Percentiles rank a stretch among this genome's conserved stretches.
These are phyloP conservation scores for Tetraselmis striata DNA, from an alignment of 139 green algal genomes.

Conservation along the genomic window DNA sequence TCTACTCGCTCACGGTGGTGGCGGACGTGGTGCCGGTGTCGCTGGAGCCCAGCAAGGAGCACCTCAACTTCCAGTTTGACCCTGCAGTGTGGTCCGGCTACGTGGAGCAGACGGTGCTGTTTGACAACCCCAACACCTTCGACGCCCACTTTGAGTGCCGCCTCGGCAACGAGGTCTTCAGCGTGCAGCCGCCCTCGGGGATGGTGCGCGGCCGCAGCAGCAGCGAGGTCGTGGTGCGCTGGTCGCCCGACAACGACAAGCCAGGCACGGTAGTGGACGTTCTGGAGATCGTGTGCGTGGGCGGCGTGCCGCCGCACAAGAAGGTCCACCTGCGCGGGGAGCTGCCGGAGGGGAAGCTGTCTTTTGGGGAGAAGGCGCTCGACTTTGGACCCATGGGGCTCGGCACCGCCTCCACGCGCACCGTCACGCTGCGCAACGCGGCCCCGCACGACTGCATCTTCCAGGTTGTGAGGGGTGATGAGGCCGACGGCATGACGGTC, in stretches of 20 bases:
- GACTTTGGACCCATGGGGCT: constrained; percentile 18
- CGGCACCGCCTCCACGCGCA: constrained; percentile 27
- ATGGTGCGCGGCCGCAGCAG: not conserved
- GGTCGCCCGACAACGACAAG: constrained; percentile 1
- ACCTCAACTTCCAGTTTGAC: constrained; percentile 56
- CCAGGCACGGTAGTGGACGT: not conserved
- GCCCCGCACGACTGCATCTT: constrained; percentile 34
- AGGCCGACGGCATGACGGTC: constrained; percentile 19
- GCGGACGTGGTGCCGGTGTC: constrained; percentile 57
- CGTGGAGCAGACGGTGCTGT: constrained; percentile 41
- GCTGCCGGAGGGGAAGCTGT: constrained; percentile 11
- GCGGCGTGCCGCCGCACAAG: not conserved
- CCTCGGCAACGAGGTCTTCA: not conserved
- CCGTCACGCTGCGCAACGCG: constrained; percentile 34
- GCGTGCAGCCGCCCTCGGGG: not conserved
- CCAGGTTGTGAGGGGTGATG: constrained; percentile 23
- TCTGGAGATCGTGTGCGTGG: not conserved
- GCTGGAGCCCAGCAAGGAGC: constrained; percentile 44
- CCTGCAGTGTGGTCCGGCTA: constrained; percentile 43
- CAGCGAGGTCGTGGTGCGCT: not conserved
- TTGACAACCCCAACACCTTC: constrained; percentile 19
- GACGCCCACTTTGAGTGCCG: not conserved
- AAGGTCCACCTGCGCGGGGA: constrained; percentile 14
- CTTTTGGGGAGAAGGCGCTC: not conserved
- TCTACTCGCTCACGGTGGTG: constrained; percentile 44